Conservation (phyloP, 495 filamentous ascomycete species). For the Aspergillus panamensis region DNA sequence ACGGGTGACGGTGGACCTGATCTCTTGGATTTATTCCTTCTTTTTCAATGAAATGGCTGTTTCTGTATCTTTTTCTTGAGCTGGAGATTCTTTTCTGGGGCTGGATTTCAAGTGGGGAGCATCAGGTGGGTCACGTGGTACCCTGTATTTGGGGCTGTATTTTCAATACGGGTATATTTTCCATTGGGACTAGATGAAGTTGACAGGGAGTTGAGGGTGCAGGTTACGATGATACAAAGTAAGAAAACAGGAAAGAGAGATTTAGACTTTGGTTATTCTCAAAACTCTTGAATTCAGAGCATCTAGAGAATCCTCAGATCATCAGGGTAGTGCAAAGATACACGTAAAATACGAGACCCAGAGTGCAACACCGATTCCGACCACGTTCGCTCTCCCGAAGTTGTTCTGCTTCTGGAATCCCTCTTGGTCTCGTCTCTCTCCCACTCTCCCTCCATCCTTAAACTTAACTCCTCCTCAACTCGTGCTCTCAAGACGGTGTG, state of each 20-base stretch:
- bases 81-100: conserved; percentile 4
- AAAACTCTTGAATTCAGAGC: neutral
- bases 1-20: too few relatives aligned
- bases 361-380: conserved; percentile 21
- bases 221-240: neutral
- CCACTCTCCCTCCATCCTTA: neutral
- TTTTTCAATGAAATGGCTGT: neutral
- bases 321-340: conserved; percentile 16
- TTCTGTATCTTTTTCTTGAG: too few relatives aligned
- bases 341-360: conserved; percentile 2
- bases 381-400: conserved; percentile 33
- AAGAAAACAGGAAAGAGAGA: neutral
- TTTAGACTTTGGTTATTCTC: too few relatives aligned
- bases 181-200: neutral
- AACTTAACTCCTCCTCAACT: neutral
- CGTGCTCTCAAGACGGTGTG: neutral
- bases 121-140: conserved; percentile 22
- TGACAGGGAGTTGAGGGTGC: neutral
- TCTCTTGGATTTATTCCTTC: neutral
- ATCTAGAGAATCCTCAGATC: neutral
- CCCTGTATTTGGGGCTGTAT: conserved; percentile 2
- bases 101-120: conserved; percentile 19
- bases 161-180: conserved; percentile 16
- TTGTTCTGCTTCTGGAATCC: conserved; percentile 19
- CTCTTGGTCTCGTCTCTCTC: conserved; percentile 20